phyloP scores from a whole-genome alignment of 345 rosid species.

The Bruguiera parviflora region DNA sequence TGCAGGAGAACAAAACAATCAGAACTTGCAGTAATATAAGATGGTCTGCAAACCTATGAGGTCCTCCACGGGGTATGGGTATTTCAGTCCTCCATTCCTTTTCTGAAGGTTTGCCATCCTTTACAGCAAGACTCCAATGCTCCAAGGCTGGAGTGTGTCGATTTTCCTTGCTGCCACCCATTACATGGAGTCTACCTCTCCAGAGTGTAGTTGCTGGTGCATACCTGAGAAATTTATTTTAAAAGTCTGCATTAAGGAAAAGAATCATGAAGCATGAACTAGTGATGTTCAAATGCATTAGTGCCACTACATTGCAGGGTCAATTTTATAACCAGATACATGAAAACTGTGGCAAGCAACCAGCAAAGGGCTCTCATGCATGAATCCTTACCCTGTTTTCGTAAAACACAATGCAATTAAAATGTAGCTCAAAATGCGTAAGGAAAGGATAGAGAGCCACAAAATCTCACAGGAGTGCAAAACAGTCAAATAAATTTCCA shows the following conservation, averaged over 20 bases:
- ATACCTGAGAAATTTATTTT: conserved; percentile 49
- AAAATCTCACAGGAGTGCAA: no score
- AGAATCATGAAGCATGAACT: neutral
- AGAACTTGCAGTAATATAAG: neutral
- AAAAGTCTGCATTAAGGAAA: neutral
- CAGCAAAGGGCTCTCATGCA: no score
- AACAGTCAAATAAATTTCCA: no score
- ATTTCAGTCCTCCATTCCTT: conserved; percentile 86
- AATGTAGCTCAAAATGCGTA: no score
- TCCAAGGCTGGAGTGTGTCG: conserved; percentile 80
- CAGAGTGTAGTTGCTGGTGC: conserved; percentile 97
- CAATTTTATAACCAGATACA: no score
- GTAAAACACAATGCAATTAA: no score
- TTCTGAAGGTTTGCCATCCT: conserved; percentile 80
- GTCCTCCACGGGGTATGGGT: conserved; percentile 96
- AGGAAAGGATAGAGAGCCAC: no score
- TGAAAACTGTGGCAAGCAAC: no score
- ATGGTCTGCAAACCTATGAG: conserved; percentile 66
- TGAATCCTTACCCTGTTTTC: no score
- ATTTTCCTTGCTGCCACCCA: conserved; percentile 98
- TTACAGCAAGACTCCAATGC: conserved; percentile 91
- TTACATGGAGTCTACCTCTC: conserved; percentile 98
- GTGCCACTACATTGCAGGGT: neutral
- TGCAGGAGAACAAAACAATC: conserved; percentile 5
- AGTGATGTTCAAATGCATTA: neutral